phyloP scores from a whole-genome alignment of 352 stramenopile species.

The Phytophthora boehmeriae region DNA sequence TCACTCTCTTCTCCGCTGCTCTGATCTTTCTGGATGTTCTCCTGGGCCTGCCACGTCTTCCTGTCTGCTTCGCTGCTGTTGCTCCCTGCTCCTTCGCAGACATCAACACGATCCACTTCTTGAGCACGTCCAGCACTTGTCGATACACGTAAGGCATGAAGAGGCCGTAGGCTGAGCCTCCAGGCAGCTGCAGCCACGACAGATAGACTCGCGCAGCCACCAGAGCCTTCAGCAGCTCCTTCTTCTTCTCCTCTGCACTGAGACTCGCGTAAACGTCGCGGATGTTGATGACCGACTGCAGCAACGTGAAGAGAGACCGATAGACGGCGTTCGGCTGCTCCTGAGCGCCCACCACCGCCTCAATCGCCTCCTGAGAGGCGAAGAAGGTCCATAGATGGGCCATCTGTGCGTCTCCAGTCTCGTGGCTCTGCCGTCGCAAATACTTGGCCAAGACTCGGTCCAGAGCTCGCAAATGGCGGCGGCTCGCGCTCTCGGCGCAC shows the following conservation, averaged over 20 bases:
- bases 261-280: slow-evolving; percentile 59
- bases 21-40: slow-evolving; percentile 16
- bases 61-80: slow-evolving; percentile 6
- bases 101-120: slow-evolving; percentile 72
- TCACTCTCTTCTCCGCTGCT: slow-evolving; percentile 37
- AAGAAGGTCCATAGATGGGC: slow-evolving; percentile 66
- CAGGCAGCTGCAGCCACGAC: slow-evolving; percentile 79
- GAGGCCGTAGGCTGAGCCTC: slow-evolving; percentile 78
- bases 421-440: slow-evolving; percentile 36
- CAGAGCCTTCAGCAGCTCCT: slow-evolving; percentile 61
- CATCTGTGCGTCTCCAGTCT: slow-evolving; percentile 19
- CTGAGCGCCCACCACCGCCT: slow-evolving; percentile 41
- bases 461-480: slow-evolving; percentile 49
- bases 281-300: slow-evolving; percentile 67
- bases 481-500: slow-evolving; percentile 43
- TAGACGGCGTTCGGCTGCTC: slow-evolving; percentile 53
- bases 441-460: slow-evolving; percentile 66
- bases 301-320: slow-evolving; percentile 63
- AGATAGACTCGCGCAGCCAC: slow-evolving; percentile 81
- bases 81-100: slow-evolving; percentile 13
- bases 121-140: slow-evolving; percentile 79
- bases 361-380: slow-evolving; percentile 51
- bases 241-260: slow-evolving; percentile 37
- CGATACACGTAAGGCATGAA: slow-evolving; percentile 90
- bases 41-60: slow-evolving; percentile 10